Base-by-base conservation (phyloP, 345 rosid species). In the Reutealis trisperma region DNA sequence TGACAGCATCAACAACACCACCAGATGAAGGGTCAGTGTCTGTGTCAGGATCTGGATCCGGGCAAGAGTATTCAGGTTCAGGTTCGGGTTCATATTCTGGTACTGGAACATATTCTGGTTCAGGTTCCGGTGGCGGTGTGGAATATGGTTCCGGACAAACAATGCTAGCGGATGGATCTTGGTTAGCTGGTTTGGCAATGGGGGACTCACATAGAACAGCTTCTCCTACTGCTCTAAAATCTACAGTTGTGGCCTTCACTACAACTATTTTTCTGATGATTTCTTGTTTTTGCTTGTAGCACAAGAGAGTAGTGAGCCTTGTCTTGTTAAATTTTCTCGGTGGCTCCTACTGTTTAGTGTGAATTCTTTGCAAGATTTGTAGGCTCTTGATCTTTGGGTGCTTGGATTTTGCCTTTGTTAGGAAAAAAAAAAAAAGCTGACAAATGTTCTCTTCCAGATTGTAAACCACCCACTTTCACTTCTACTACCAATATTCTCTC, bases 101-200 rank as follows among this genome's bases (percentile, higher is more conserved):
- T 63, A 57, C 89, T 3, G 60, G 58, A 15, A 27, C 42, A 14
- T 83, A 78, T 22, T 80, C 65, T 60, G 91, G 84, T 63, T 60
- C 89, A 0, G 86, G 71, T 1, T 67, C 79, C 0, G 83, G 79
- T 24, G 16, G 84, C 61, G 88, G 60, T 0, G 19, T 74, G 0
- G 81, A 79, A 1, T 73, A 80, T 27, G 73, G 74, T 30, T 77
- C 91, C 4, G 86, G 92, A 27, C 84, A 80, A 76, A 77, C 97
- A 3, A 76, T 88, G 88, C 66, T 94, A 63, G 88, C 88, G 16
- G 98, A 94, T 37, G 97, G 93, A 24, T 88, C 98, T 6, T 94
- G 93, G 90, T 73, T 95, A 81, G 99, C 96, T 64, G 96, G 97
- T 79, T 82, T 95, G 75, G 99, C 98, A 72, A 88, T 93, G 97